phyloP scores from a whole-genome alignment of 352 stramenopile species.

The Pythium vanterpoolii region DNA sequence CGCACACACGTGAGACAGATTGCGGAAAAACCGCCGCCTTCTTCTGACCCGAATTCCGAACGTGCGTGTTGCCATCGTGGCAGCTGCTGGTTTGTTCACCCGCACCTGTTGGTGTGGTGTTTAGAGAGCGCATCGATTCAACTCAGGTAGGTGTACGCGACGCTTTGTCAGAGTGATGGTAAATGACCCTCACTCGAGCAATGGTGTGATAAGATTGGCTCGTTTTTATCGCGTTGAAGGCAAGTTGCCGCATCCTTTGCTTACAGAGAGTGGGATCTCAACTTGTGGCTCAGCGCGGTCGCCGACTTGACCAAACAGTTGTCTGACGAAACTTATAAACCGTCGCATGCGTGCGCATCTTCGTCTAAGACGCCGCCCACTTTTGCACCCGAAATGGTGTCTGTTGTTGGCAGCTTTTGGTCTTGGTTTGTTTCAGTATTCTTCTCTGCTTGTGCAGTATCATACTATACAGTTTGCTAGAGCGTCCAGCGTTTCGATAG shows the following conservation, averaged over 20 bases:
- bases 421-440: background rate
- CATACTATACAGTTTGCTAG: too few species aligned
- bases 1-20: slow-evolving; percentile 16
- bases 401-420: slow-evolving; percentile 13
- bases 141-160: too few species aligned
- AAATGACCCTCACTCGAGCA: background rate
- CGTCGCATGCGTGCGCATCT: slow-evolving; percentile 9
- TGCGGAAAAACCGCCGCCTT: slow-evolving; percentile 8
- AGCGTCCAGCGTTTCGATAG: too few species aligned
- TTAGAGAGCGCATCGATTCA: too few species aligned
- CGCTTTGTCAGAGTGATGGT: slow-evolving; percentile 1
- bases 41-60: slow-evolving; percentile 11
- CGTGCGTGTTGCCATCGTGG: slow-evolving; percentile 14
- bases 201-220: background rate
- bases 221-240: slow-evolving; percentile 13
- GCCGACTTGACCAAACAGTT: slow-evolving; percentile 23
- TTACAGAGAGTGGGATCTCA: slow-evolving; percentile 26
- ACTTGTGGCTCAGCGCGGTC: slow-evolving; percentile 24
- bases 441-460: too few species aligned
- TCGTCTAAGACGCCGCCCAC: background rate
- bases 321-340: slow-evolving; percentile 7
- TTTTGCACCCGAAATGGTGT: too few species aligned
- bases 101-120: background rate
- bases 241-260: slow-evolving; percentile 18
- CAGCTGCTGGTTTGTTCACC: background rate